Evolutionary conservation across 1,284 basidiomycete genomes (phyloP).

Genomic region (Vanrija sp.): DNA sequence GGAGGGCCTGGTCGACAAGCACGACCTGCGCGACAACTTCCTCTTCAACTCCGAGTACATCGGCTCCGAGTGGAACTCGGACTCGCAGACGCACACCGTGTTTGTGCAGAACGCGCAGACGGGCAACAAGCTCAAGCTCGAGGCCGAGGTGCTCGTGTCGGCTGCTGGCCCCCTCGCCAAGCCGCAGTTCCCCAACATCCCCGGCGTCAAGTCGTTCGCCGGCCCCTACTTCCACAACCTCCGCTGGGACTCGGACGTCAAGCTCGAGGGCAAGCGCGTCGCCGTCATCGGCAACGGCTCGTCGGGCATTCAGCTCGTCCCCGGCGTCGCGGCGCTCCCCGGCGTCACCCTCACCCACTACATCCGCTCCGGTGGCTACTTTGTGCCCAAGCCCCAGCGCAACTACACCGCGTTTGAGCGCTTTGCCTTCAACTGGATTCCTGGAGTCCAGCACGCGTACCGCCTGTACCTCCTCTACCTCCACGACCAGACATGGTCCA

Average conservation of each 20-base stretch:
- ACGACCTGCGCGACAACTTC: slow-evolving; percentile 14
- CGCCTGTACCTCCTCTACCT: neutral
- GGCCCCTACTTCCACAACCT: slow-evolving; percentile 41
- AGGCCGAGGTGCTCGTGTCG: slow-evolving; percentile 25
- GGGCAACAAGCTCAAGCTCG: slow-evolving; percentile 1
- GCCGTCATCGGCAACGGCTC: slow-evolving; percentile 5
- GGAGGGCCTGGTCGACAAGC: slow-evolving; percentile 15
- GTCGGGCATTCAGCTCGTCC: slow-evolving; percentile 5
- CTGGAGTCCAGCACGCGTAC: neutral
- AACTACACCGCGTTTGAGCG: neutral
- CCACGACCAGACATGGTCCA: neutral
- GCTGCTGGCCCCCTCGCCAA: slow-evolving; percentile 27
- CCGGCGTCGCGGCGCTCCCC: neutral
- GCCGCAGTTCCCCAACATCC: slow-evolving; percentile 35
- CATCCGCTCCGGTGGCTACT: slow-evolving; percentile 2
- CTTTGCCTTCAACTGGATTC: slow-evolving; percentile 1
- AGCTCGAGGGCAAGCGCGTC: neutral
- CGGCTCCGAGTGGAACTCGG: slow-evolving; percentile 19
- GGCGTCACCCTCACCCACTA: slow-evolving; percentile 1
- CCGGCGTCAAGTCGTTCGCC: slow-evolving; percentile 36
- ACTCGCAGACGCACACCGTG: slow-evolving; percentile 18
- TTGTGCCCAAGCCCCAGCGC: neutral
- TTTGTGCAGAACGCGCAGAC: slow-evolving; percentile 5
- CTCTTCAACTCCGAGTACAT: slow-evolving; percentile 19
- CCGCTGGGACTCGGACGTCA: slow-evolving; percentile 29